Base-by-base conservation (phyloP, 805 yeast genomes). In the Candida peoriensis region DNA sequence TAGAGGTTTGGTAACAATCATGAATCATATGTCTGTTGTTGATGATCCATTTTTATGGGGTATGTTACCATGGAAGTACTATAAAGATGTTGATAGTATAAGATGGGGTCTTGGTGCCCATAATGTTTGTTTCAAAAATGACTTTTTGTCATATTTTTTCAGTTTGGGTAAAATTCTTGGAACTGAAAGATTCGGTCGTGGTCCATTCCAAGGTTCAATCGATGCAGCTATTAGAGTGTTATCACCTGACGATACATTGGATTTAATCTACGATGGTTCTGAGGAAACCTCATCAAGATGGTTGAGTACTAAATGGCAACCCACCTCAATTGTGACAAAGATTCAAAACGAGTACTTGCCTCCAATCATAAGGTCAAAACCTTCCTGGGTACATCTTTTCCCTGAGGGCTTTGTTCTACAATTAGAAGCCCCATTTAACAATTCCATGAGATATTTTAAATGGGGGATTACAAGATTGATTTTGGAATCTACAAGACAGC, bases 81-180 rank as follows among this genome's bases (percentile, higher is more conserved):
- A 75, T 46, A 58, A 64, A 11, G 74, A 76, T 37, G 61, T 83
- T 13, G 82, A 78, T 42, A 71, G 74, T 34, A 75, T 87, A 35
- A 70, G 98, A 50, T 90, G 97, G 97, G 89, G 96, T 5, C 66
- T 93, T 36, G 98, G 95, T 0, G 98, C 98, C 9, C 76, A 81
- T 33, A 89, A 93, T 55, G 75, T 90, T 25, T 90, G 97, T 55
- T 90, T 93, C 59, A 72, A 76, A 17, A 73, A 64, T 40, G 60
- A 58, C 18, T 47, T 67, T 4, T 55, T 72, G 3, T 58, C 77
- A 8, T 67, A 52, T 15, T 89, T 87, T 54, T 90, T 90, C 64
- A 76, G 88, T 18, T 59, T 87, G 41, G 98, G 98, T 3, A 89
- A 89, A 59, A 81, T 88, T n/a, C 62, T 90, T 40, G 74, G 90